Evolutionary conservation across 2,329 filamentous ascomycete species (phyloP).

Genomic region (Clonostachys byssicola): DNA sequence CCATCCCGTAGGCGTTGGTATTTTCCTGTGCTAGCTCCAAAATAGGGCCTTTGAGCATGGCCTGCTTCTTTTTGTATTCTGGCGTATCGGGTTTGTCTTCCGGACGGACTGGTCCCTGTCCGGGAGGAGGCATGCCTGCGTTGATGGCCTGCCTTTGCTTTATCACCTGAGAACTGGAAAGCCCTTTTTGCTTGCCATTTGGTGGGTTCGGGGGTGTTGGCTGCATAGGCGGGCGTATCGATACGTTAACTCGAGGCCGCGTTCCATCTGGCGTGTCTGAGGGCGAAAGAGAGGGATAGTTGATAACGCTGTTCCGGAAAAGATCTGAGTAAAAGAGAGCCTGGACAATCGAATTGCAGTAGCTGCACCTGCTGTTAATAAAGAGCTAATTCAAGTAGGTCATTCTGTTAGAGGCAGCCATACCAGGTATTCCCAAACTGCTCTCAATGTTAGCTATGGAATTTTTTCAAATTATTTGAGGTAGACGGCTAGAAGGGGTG

Average conservation of each 20-base stretch:
- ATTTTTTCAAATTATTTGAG: not conserved
- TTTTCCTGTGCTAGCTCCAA: slow-evolving; percentile 82
- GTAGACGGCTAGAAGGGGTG: slow-evolving; percentile 3
- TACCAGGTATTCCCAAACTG: slow-evolving; percentile 99
- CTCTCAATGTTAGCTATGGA: slow-evolving; percentile 26
- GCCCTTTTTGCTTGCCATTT: slow-evolving; percentile 41
- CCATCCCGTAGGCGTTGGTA: slow-evolving; percentile 79
- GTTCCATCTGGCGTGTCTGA: slow-evolving; percentile 63
- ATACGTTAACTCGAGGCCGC: slow-evolving; percentile 52
- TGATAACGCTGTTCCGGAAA: slow-evolving; percentile 91
- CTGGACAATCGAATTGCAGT: slow-evolving; percentile 98
- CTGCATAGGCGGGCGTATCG: slow-evolving; percentile 52
- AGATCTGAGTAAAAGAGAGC: slow-evolving; percentile 93
- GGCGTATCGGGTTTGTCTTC: slow-evolving; percentile 94
- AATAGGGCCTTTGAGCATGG: slow-evolving; percentile 81
- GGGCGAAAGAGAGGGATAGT: slow-evolving; percentile 74
- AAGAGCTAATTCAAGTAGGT: slow-evolving; percentile 1
- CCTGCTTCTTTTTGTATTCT: slow-evolving; percentile 97
- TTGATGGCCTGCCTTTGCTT: slow-evolving; percentile 52
- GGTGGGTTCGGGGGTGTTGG: slow-evolving; percentile 25
- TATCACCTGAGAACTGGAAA: slow-evolving; percentile 50
- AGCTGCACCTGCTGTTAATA: slow-evolving; percentile 50
- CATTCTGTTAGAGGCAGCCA: slow-evolving; percentile 11
- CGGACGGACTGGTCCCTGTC: slow-evolving; percentile 56
- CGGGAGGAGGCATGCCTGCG: slow-evolving; percentile 41